phyloP scores from a whole-genome alignment of 495 filamentous ascomycete species.

The Tuber aestivum region DNA sequence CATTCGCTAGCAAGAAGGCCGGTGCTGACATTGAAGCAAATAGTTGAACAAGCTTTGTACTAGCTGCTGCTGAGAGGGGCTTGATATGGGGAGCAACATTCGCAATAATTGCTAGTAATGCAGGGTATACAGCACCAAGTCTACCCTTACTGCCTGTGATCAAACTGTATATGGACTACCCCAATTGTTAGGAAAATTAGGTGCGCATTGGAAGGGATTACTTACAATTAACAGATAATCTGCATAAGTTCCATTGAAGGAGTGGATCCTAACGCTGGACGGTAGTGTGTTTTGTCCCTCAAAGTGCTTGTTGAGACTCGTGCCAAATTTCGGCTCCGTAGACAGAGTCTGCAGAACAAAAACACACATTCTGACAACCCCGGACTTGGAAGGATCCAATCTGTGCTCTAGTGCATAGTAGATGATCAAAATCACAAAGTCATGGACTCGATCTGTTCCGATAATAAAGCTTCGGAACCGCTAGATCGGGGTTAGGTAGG shows the following conservation, averaged over 20 bases:
- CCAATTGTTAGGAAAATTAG: constrained; percentile 28
- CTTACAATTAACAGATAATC: constrained; percentile 89
- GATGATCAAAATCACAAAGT: constrained; percentile 83
- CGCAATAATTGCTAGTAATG: constrained; percentile 84
- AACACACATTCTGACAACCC: constrained; percentile 90
- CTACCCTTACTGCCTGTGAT: constrained; percentile 90
- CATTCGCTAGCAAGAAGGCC: constrained; percentile 89
- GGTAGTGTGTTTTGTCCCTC: constrained; percentile 85
- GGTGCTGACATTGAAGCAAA: constrained; percentile 94
- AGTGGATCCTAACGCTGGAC: constrained; percentile 65
- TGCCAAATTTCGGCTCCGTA: constrained; percentile 84
- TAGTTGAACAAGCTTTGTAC: constrained; percentile 77
- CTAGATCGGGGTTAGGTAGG: constrained; percentile 28
- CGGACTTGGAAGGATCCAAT: constrained; percentile 78
- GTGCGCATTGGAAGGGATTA: constrained; percentile 39
- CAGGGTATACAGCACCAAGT: constrained; percentile 86
- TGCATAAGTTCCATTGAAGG: constrained; percentile 85
- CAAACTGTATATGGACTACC: constrained; percentile 80
- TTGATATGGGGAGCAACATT: constrained; percentile 84
- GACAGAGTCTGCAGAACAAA: constrained; percentile 95
- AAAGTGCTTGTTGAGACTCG: constrained; percentile 82
- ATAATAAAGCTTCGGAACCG: constrained; percentile 95
- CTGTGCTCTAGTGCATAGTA: constrained; percentile 91
- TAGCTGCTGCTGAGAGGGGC: constrained; percentile 64
- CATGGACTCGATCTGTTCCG: constrained; percentile 86